Base-by-base conservation (phyloP, 805 yeast genomes). In the Hanseniaspora pseudoguilliermondii region DNA sequence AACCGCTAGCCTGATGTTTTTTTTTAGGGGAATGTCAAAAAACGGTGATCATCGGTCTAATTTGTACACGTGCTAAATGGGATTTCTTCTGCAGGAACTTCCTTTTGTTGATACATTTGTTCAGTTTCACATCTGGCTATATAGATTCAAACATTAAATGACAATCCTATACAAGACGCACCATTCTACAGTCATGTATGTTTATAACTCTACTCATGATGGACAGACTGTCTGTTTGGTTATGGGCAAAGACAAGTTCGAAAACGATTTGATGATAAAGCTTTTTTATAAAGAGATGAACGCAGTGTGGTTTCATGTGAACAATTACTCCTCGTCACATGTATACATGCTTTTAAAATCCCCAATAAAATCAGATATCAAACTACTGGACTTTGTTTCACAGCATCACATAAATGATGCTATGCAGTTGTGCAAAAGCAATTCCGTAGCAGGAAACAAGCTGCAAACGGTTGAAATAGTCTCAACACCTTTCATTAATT, bases 241-340 rank as follows among this genome's bases (percentile, higher is more conserved):
- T 61, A 81, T 83, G 81, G 95, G 95, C 3, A 80, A 76, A 62
- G 86, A 86, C 65, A 84, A 84, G 66, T 72, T 74, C 53, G 95
- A 86, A 68, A 86, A 81, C 60, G 84, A 79, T 61, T 67, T 70
- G 25, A 65, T 81, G 53, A 77, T 86, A 57, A 80, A 79, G 64
- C 76, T 79, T 61, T 86, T 90, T 0, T 75, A 77, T 59, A 81
- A 80, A 27, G 77, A 77, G 57, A 82, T 84, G 64, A 61, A 64
- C 35, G 62, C 63, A 34, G 70, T 84, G 4, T 86, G 95, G 91
- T 86, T 86, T 63, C 95, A 85, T 66, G 88, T 83, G 8, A 90
- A 84, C 60, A 83, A 82, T 60, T 72, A 80, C 49, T 82, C 88
- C 4, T 81, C 88, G 46, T 93, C 90, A 0, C 95, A 86, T 65